These are phyloP conservation scores for Candida patagonica DNA, from an alignment of 805 yeast genomes.

Conservation along the genomic window DNA sequence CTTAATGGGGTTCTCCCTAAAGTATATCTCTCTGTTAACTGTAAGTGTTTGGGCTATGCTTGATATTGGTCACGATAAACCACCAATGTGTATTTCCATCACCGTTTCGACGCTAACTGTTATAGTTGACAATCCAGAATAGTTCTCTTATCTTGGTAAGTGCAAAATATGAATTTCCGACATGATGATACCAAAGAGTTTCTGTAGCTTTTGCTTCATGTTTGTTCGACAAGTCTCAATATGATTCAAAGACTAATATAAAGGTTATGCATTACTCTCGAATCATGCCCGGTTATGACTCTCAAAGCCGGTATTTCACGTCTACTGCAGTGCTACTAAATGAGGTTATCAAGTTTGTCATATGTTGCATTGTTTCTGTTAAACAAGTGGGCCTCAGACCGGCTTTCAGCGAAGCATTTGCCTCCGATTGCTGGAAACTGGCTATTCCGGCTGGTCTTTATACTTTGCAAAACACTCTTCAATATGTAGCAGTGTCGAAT, in stretches of 20 bases:
- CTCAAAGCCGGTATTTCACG: slow-evolving; percentile 27
- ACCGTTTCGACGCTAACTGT: background rate
- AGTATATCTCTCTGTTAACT: slow-evolving; percentile 29
- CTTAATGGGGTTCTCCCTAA: slow-evolving; percentile 24
- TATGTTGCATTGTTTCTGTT: slow-evolving; percentile 24
- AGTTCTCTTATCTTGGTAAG: slow-evolving; percentile 30
- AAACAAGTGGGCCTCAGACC: slow-evolving; percentile 18
- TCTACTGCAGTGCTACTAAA: slow-evolving; percentile 34
- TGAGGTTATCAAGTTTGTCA: slow-evolving; percentile 29
- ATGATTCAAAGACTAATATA: no score
- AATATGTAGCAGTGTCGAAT: slow-evolving; percentile 34
- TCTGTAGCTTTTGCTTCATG: no score
- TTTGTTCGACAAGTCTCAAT: no score
- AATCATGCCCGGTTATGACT: slow-evolving; percentile 29
- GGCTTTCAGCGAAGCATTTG: slow-evolving; percentile 26
- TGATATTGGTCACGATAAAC: background rate
- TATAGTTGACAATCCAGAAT: slow-evolving; percentile 30
- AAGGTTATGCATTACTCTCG: slow-evolving; percentile 32
- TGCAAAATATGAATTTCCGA: no score
- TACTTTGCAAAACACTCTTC: slow-evolving; percentile 33
- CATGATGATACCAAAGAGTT: no score
- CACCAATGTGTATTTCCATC: background rate
- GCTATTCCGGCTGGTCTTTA: slow-evolving; percentile 34
- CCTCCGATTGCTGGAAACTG: slow-evolving; percentile 32
- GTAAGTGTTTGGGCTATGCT: slow-evolving; percentile 10